Evolutionary conservation across 148 eudicot genomes (phyloP).

Genomic region (Camellia sinensis): DNA sequence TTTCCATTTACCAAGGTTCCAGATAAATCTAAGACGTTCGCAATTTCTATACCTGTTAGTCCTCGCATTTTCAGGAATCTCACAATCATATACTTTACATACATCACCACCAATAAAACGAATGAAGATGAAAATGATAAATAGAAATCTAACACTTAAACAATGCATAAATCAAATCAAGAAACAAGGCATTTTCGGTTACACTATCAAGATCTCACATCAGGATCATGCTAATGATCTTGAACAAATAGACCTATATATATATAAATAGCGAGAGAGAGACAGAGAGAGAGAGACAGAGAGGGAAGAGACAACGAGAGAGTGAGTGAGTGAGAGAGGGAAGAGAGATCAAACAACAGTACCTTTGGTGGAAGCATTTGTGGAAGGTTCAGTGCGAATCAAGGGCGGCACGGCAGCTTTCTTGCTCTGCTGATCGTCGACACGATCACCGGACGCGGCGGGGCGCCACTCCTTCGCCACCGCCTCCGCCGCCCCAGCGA

Average conservation of each 20-base stretch:
- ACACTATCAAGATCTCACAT: conserved; percentile 12
- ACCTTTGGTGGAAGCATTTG: conserved; percentile 48
- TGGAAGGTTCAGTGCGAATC: conserved; percentile 39
- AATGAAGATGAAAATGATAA: neutral
- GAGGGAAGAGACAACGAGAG: neutral
- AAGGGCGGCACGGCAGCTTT: conserved; percentile 28
- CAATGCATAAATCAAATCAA: neutral
- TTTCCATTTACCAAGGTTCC: neutral
- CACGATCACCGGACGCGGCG: conserved; percentile 3
- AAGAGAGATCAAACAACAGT: neutral
- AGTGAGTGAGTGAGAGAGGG: neutral
- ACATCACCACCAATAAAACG: neutral
- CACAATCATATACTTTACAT: neutral
- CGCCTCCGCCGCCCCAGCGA: conserved; percentile 20
- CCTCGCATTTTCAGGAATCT: neutral
- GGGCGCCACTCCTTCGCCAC: conserved; percentile 30
- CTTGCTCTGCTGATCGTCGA: conserved; percentile 24
- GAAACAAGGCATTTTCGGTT: neutral
- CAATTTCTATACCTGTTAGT: neutral
- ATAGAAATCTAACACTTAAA: neutral
- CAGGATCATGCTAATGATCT: conserved; percentile 7
- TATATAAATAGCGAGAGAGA: neutral
- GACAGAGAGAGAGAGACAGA: neutral
- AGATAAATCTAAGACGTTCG: neutral
- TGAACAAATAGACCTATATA: neutral